Evolutionary conservation across 2,329 filamentous ascomycete species (phyloP), one percentile per base, ranked within the genome.

Genomic region (Ophiostoma sp.): DNA sequence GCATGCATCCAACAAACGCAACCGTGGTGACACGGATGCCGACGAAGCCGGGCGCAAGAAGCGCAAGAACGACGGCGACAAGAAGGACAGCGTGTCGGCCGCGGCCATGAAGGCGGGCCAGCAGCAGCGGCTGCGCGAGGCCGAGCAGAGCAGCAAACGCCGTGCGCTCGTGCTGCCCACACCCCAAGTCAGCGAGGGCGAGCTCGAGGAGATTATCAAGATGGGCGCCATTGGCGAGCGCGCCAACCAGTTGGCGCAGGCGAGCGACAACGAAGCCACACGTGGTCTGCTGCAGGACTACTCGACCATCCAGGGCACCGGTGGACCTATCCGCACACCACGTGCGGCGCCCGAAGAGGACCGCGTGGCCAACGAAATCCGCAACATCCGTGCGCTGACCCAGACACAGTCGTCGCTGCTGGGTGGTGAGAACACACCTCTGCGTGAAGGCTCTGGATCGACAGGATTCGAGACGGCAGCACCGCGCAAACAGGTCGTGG

Each of bases 161-260:
- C 89, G 94, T 73, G 85, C 91, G 7, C 86, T 99, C n/a, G 90
- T 91, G 63, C 85, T 99, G 33, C 96, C 96, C 9, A 86, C 93
- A 31, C 96, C 96, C 9, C 96, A 99, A 83, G 94, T 99, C 78
- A 91, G 93, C 81, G 96, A 99, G 79, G 88, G 90, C 59, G 96
- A 99, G 82, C 86, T 99, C 74, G 96, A 99, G 80, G 95, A 98
- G 77, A 98, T 99, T 79, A 94, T 99, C 76, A 99, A 99, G 85
- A 97, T 98, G 94, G 95, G 96, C 61, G 93, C 97, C 88, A 89
- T 94, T 74, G 96, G 95, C 50, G 94, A 98, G 79, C 91, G 92
- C 70, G 96, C 96, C 59, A 94, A 91, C 78, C 85, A 87, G 75
- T 86, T 93, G 80, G 93, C 93, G 4, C 89, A 89, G 61, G 90